phyloP scores from a whole-genome alignment of 78 protist species.

The Dictyostelium firmibasis region DNA sequence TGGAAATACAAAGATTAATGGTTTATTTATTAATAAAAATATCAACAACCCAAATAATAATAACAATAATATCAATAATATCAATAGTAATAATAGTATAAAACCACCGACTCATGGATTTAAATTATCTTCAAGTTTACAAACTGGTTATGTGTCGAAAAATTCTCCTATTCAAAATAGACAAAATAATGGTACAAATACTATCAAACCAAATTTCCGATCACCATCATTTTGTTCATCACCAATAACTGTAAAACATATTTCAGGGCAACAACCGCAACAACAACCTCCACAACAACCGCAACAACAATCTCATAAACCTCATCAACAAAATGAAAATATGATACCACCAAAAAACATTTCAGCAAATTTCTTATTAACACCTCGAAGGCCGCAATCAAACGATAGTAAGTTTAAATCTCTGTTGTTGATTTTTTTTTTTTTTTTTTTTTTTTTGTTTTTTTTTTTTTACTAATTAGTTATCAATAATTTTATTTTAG shows the following conservation, averaged over 20 bases:
- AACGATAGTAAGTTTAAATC: background rate
- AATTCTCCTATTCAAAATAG: background rate
- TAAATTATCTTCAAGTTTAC: background rate
- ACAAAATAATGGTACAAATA: background rate
- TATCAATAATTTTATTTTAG: background rate
- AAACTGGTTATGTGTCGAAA: background rate
- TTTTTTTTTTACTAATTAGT: background rate
- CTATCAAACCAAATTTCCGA: background rate
- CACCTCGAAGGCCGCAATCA: background rate
- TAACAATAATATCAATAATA: background rate
- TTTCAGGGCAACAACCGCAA: background rate
- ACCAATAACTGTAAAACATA: background rate
- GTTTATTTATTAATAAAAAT: background rate
- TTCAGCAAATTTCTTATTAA: background rate
- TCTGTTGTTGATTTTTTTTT: background rate
- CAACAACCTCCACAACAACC: background rate
- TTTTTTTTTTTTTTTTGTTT: background rate
- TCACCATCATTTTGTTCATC: conserved; percentile 19
- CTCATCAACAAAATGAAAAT: background rate
- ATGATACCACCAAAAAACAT: background rate
- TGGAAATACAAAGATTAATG: background rate
- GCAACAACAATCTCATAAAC: background rate
- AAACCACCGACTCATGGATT: background rate
- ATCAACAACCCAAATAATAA: background rate
- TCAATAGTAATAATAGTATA: background rate